Evolutionary conservation across 768 basidiomycete genomes (phyloP), one percentile per base, ranked within the genome.

Genomic region (Mycena rosella): DNA sequence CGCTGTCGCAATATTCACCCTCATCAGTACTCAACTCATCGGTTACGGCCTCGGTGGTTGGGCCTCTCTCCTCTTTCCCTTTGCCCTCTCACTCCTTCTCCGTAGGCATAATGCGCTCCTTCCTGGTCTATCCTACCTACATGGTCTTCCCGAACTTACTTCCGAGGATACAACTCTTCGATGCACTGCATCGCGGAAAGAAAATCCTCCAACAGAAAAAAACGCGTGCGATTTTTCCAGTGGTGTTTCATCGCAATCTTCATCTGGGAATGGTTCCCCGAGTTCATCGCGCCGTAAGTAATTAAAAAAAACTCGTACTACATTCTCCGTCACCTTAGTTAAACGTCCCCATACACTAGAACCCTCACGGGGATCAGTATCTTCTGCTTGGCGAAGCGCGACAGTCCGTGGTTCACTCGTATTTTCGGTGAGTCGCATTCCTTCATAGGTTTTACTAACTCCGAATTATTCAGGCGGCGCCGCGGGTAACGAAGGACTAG

Each of bases 401-500:
- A 83, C 30, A 82, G 75, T 52, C 68, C 81, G 7, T 74, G 76
- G 63, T 77, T 86, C 69, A 80, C 85, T 0, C 78, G 81, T n/a
- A 72, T 87, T 20, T 87, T 87, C 65, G 86, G n/a, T n/a, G n/a
- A n/a, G n/a, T n/a, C n/a, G n/a, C n/a, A n/a, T n/a, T n/a, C n/a
- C n/a, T n/a, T n/a, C n/a, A n/a, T n/a, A n/a, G n/a, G n/a, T n/a
- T n/a, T n/a, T n/a, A n/a, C n/a, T n/a, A n/a, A n/a, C n/a, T n/a
- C n/a, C n/a, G n/a, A n/a, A n/a, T n/a, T n/a, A n/a, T n/a, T n/a
- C n/a, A n/a, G n/a, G 86, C 63, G 87, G 87, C 14, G 83, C 80
- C 22, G 82, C 85, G 15, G 87, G 80, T 51, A 87, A 88, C 60
- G 86, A 88, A 74, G 87, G 87, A 24, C 78, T 89, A 24, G 88